phyloP scores from a whole-genome alignment of 805 yeast genomes.

The Ogataea saltuana region DNA sequence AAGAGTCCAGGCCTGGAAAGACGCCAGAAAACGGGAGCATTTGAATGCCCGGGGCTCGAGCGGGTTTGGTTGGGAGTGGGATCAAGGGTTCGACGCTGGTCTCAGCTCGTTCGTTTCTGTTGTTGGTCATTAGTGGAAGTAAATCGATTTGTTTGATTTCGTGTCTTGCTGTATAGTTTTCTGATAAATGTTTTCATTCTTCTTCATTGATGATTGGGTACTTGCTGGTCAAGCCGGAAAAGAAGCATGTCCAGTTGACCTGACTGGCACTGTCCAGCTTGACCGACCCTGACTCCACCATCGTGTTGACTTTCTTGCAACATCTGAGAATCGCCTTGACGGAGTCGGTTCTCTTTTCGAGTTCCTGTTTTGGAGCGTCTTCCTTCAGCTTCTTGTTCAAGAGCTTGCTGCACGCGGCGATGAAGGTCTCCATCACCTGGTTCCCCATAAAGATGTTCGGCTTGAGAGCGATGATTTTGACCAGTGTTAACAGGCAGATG shows the following conservation, averaged over 20 bases:
- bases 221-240: conserved; percentile 18
- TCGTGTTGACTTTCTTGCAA: conserved; percentile 26
- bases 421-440: conserved; percentile 28
- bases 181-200: conserved; percentile 13
- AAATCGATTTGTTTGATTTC: not conserved
- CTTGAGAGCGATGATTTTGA: conserved; percentile 39
- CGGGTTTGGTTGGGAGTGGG: conserved; percentile 80
- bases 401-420: conserved; percentile 42
- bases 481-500: conserved; percentile 48
- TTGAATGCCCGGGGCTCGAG: conserved; percentile 53
- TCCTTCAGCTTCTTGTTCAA: conserved; percentile 52
- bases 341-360: conserved; percentile 54
- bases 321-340: conserved; percentile 35
- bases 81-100: conserved; percentile 78
- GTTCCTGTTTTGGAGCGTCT: conserved; percentile 67
- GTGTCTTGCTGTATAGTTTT: not conserved
- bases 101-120: conserved; percentile 40
- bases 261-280: conserved; percentile 22
- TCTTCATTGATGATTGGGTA: conserved; percentile 28
- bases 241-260: conserved; percentile 27
- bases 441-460: conserved; percentile 26
- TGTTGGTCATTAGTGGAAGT: conserved; percentile 3
- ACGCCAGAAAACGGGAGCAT: conserved; percentile 65
- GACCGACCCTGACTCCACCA: conserved; percentile 24
- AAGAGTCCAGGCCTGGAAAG: conserved; percentile 66